Percentiles rank a stretch among this genome's conserved stretches.
Conservation (phyloP, 2,329 filamentous ascomycete species). For the Arachnopeziza araneosa region DNA sequence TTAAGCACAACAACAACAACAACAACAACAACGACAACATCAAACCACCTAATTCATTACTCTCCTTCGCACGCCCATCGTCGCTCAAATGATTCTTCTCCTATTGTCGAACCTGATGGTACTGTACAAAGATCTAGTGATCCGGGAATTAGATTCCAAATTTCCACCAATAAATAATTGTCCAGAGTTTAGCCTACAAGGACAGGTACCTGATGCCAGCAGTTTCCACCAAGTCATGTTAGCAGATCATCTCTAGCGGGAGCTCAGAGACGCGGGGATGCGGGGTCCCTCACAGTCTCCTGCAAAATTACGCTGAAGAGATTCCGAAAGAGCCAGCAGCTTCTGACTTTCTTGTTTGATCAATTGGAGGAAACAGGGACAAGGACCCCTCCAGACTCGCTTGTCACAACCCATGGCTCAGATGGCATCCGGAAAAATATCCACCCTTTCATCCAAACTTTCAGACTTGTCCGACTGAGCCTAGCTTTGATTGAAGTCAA, state of each 20-base stretch:
- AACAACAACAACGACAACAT: background rate
- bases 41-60: no score
- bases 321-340: background rate
- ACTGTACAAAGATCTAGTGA: background rate
- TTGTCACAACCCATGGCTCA: slow-evolving; percentile 4
- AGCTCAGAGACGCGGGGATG: slow-evolving; percentile 1
- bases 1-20: no score
- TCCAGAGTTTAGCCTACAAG: background rate
- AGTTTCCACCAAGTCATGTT: background rate
- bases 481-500: slow-evolving; percentile 2
- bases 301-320: slow-evolving; percentile 4
- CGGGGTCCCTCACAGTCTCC: background rate
- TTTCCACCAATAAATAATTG: background rate
- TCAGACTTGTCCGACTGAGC: background rate
- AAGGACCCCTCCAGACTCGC: slow-evolving; percentile 1
- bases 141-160: background rate
- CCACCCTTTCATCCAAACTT: slow-evolving; percentile 7
- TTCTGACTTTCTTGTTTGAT: background rate
- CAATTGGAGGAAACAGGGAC: background rate
- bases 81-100: no score
- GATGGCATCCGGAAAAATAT: slow-evolving; percentile 22
- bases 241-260: background rate
- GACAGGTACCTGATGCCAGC: background rate
- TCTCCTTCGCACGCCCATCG: no score
- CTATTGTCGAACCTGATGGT: background rate